Evolutionary conservation across 805 yeast genomes (phyloP).

Genomic region (Nakazawaea wickerhamii): DNA sequence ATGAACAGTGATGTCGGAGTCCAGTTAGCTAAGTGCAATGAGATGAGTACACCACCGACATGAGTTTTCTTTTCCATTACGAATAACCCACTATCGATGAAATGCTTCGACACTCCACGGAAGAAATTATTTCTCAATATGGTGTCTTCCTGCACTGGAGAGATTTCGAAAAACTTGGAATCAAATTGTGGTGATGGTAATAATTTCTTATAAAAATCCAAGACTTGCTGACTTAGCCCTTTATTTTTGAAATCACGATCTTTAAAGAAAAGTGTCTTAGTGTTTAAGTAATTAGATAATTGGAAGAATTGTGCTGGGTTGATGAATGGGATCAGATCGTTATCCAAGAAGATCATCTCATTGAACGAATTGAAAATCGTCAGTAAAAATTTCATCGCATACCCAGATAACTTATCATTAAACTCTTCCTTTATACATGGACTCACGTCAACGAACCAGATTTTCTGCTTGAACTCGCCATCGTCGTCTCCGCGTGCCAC

Average conservation of each 20-base stretch:
- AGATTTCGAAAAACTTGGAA: conserved; percentile 30
- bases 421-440: conserved; percentile 3
- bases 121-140: conserved; percentile 34
- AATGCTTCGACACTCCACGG: conserved; percentile 34
- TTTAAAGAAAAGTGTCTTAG: conserved; percentile 41
- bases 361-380: conserved; percentile 32
- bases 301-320: conserved; percentile 32
- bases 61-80: conserved; percentile 42
- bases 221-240: conserved; percentile 27
- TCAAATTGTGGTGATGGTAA: conserved; percentile 40
- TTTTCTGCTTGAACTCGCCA: conserved; percentile 13
- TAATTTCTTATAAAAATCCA: conserved; percentile 38
- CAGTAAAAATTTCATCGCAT: conserved; percentile 33
- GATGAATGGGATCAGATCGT: conserved; percentile 36
- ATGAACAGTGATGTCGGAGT: conserved; percentile 32
- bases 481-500: conserved; percentile 18
- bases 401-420: conserved; percentile 22
- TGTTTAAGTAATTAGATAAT: conserved; percentile 27
- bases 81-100: conserved; percentile 45
- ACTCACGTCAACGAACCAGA: conserved; percentile 18
- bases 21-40: conserved; percentile 35
- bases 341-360: conserved; percentile 35
- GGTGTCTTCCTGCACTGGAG: conserved; percentile 20
- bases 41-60: conserved; percentile 40
- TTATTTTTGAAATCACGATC: conserved; percentile 32